A percentile compares a stretch with the other conserved stretches of the same genome.
Evolutionary conservation across 805 yeast species (phyloP).

Genomic region (Candida endomychidarum): DNA sequence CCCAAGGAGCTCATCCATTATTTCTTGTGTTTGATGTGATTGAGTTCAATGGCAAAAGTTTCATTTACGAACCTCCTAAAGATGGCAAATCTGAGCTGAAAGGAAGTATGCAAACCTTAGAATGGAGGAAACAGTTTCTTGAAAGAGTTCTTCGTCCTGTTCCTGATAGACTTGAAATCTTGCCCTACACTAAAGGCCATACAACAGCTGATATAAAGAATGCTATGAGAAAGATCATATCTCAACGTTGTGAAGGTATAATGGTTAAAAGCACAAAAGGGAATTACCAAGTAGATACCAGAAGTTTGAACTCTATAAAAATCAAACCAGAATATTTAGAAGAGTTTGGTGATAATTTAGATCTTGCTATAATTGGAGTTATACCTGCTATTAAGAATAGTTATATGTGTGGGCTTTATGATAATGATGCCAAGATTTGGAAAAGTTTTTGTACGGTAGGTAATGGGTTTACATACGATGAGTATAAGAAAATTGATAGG

Average conservation of each 20-base stretch:
- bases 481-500: conserved; percentile 57
- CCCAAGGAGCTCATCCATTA: conserved; percentile 48
- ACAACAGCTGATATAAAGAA: conserved; percentile 53
- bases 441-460: conserved; percentile 77
- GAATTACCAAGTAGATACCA: conserved; percentile 50
- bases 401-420: conserved; percentile 70
- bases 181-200: conserved; percentile 39
- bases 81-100: not conserved
- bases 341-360: conserved; percentile 84
- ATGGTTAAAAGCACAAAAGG: conserved; percentile 66
- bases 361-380: conserved; percentile 76
- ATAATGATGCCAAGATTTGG: conserved; percentile 43
- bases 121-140: conserved; percentile 56
- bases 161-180: conserved; percentile 50
- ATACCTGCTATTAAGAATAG: conserved; percentile 70
- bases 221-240: conserved; percentile 59
- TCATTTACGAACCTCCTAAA: conserved; percentile 37
- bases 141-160: conserved; percentile 44
- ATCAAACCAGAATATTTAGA: conserved; percentile 88
- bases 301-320: conserved; percentile 76
- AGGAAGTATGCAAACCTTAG: conserved; percentile 25
- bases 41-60: conserved; percentile 62
- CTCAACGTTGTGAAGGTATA: conserved; percentile 74
- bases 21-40: conserved; percentile 73
- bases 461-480: conserved; percentile 73